Evolutionary conservation across 176 grass and related monocot genomes (phyloP), one percentile per base, ranked within the genome.

Genomic region (Aegilops tauschii): DNA sequence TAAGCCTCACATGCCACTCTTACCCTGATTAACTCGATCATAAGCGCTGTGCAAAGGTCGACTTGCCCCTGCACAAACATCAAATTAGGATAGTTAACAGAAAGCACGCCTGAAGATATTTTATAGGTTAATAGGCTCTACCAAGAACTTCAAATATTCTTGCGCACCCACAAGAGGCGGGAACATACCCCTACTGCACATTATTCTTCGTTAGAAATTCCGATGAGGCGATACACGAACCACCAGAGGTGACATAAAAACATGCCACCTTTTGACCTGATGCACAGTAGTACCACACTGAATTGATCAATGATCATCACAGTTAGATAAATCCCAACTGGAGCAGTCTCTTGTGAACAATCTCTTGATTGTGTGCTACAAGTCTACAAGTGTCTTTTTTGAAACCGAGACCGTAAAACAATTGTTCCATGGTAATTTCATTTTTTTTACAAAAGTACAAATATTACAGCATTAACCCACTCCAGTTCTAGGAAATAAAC

Each of bases 191-290:
- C 13, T 36, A 66, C 42, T 65, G 61, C 35, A 75, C 10, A 73
- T 49, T 68, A 61, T 35, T 61, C 69, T 32, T 20, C 61, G 50
- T 32, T 42, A 14, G 21, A 69, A 87, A 91, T 81, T 81, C 62
- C 52, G 12, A 69, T 25, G 35, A 45, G 63, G 61, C 25, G 77
- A 62, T 81, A 12, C 69, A 81, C 1, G 50, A 68, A 76, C 85
- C 77, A 88, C 86, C 69, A 64, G 81, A 88, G 69, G 69, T 91
- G 81, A 59, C 50, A 37, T 21, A 27, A 49, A 80, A 47, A 80
- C 76, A 82, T 84, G 76, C 36, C 89, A 87, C 69, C 65, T 80
- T 84, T 91, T 67, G 61, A 59, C 69, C 75, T 29, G 58, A 76
- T 36, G 20, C 79, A 44, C 65, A 83, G 74, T 44, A 32, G 20